Evolutionary conservation across 495 filamentous ascomycete species (phyloP).

Genomic region (Ascobolus immersus): DNA sequence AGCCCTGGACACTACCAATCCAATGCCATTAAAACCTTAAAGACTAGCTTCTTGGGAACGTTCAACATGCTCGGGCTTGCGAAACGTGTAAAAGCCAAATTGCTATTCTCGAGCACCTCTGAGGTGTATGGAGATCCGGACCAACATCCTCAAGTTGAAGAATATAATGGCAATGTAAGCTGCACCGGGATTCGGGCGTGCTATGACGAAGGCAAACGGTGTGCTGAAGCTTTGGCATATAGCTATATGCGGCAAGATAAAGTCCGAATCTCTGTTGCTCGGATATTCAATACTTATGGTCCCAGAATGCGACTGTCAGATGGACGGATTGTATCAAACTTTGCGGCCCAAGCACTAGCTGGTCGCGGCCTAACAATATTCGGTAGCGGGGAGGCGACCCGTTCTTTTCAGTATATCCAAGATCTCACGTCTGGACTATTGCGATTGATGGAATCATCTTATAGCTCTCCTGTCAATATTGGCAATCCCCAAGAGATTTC

Average conservation of each 20-base stretch:
- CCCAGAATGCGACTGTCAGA: conserved; percentile 15
- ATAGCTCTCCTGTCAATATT: conserved; percentile 14
- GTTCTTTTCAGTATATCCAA: conserved; percentile 15
- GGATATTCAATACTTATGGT: conserved; percentile 17
- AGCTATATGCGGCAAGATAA: conserved; percentile 14
- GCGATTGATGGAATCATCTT: conserved; percentile 12
- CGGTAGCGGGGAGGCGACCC: conserved; percentile 13
- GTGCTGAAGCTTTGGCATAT: conserved; percentile 16
- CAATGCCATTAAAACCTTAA: conserved; percentile 15
- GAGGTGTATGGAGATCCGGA: conserved; percentile 15
- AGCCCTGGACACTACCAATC: conserved; percentile 15
- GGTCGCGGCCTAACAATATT: conserved; percentile 13
- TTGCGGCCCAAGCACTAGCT: conserved; percentile 13
- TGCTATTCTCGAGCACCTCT: conserved; percentile 15
- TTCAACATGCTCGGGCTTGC: conserved; percentile 17
- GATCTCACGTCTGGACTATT: conserved; percentile 14
- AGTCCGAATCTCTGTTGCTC: conserved; percentile 15
- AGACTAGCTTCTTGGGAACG: conserved; percentile 16
- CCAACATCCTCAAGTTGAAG: conserved; percentile 14
- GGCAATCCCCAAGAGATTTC: conserved; percentile 15
- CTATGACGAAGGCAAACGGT: conserved; percentile 17
- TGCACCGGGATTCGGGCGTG: conserved; percentile 15
- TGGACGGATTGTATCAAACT: conserved; percentile 16
- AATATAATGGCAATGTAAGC: conserved; percentile 16
- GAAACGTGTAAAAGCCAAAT: conserved; percentile 15